Evolutionary conservation across 1,139 yeast species (phyloP).

Genomic region (Hyphopichia wangnamkhiaoensis): DNA sequence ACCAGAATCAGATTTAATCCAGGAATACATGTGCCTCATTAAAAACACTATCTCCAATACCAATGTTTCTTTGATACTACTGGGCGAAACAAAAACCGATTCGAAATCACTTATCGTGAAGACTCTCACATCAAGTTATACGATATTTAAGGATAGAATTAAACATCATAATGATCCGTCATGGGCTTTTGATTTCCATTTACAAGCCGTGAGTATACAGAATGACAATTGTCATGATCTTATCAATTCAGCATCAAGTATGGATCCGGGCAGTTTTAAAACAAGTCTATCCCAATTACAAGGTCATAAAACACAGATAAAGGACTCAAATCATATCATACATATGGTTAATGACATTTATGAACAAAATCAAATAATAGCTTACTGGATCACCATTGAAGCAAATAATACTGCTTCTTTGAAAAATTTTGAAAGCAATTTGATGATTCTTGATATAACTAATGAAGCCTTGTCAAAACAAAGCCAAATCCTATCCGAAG

Average conservation of each 20-base stretch:
- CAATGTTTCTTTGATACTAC: constrained; percentile 21
- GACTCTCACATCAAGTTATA: constrained; percentile 14
- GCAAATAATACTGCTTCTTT: constrained; percentile 5
- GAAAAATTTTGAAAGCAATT: constrained; percentile 12
- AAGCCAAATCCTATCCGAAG: constrained; percentile 4
- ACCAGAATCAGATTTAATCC: constrained; percentile 13
- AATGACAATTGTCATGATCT: constrained; percentile 12
- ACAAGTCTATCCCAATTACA: constrained; percentile 11
- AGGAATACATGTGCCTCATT: constrained; percentile 23
- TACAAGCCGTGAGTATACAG: constrained; percentile 11
- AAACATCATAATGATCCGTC: constrained; percentile 1
- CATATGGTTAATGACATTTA: constrained; percentile 5
- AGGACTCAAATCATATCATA: constrained; percentile 5
- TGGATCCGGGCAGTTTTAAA: constrained; percentile 6
- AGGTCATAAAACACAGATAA: constrained; percentile 24
- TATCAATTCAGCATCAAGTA: constrained; percentile 12
- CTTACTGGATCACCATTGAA: constrained; percentile 8
- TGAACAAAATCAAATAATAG: constrained; percentile 5
- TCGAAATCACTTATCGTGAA: constrained; percentile 6
- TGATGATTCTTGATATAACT: constrained; percentile 17
- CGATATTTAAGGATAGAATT: constrained; percentile 8
- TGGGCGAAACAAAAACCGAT: constrained; percentile 12
- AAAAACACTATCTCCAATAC: constrained; percentile 16
- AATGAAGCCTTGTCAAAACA: constrained; percentile 4
- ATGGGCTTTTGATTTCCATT: constrained; percentile 14